Evolutionary conservation across 2,329 filamentous ascomycete genomes (phyloP), one percentile per base, ranked within the genome.

Genomic region (Diaporthe australafricana): DNA sequence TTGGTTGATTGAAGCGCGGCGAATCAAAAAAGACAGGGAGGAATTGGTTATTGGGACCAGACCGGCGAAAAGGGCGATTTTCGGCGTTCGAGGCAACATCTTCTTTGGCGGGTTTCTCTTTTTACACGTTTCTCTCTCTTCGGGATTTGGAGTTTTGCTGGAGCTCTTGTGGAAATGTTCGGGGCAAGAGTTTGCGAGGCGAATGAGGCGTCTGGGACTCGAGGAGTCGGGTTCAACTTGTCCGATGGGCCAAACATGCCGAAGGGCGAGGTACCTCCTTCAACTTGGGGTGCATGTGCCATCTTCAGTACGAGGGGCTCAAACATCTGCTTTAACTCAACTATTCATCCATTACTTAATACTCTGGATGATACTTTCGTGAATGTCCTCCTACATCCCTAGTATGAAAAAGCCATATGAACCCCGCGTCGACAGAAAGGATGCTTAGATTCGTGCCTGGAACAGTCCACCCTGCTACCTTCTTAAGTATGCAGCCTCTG

Each of bases 111-210:
- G 60, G 45, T 25, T 48, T 35, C 17, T 22, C 17, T 27, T 17
- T 11, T 11, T 35, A 6, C n/a, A 35, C 35, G 30, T 2, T 20
- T 47, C 11, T 48, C 20, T 9, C 14, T 25, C 32, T 27, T 47
- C 57, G 38, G 57, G 27, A 35, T 63, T 63, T 65, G 45, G 30
- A 17, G 16, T 17, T 35, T 20, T 35, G 25, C 12, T 17, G 56
- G 56, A 20, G 16, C 45, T n/a, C 38, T 45, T 38, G 25, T 42
- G 35, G 55, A 14, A 30, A 17, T 45, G 22, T 14, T 9, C 56
- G 27, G 27, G 60, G 60, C 45, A 65, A 65, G 42, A 65, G 45
- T 65, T 65, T 65, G 60, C 60, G 60, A 65, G 42, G 45, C 53
- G 53, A 38, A 56, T 17, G 20, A n/a, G 48, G 11, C 14, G 25